A percentile compares a stretch with the other conserved stretches of the same genome.
Evolutionary conservation across 108 stramenopile genomes (phyloP).

Genomic region (Nitzschia palea): DNA sequence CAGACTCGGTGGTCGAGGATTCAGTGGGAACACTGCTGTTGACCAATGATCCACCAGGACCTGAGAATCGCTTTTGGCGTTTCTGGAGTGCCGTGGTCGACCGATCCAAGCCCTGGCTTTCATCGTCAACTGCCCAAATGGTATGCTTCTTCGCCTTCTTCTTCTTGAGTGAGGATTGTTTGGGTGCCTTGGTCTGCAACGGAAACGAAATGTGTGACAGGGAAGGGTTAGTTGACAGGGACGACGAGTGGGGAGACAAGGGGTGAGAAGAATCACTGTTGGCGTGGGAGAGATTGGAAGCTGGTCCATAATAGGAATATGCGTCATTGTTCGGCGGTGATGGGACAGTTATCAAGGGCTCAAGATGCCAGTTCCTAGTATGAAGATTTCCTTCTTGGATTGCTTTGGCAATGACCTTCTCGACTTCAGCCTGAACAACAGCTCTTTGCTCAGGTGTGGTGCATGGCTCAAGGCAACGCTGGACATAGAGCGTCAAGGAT

Average conservation of each 20-base stretch:
- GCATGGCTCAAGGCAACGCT: constrained; percentile 36
- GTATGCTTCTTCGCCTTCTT: constrained; percentile 17
- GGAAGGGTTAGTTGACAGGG: not conserved
- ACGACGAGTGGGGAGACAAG: not conserved
- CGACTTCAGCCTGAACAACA: constrained; percentile 29
- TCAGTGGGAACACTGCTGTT: constrained; percentile 3
- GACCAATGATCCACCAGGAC: constrained; percentile 52
- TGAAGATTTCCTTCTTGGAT: constrained; percentile 37
- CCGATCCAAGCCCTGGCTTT: constrained; percentile 42
- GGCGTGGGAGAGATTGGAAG: constrained; percentile 4
- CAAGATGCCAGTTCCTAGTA: constrained; percentile 37
- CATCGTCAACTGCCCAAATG: not conserved
- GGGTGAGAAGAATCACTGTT: not conserved
- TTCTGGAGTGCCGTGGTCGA: constrained; percentile 34
- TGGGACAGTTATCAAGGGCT: constrained; percentile 29
- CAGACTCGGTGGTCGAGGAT: constrained; percentile 18
- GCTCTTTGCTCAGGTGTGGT: constrained; percentile 18
- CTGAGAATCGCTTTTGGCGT: constrained; percentile 67
- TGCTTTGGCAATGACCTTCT: constrained; percentile 29
- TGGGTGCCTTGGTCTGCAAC: too few species aligned
- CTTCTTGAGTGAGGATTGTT: not conserved
- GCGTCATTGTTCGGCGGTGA: not conserved
- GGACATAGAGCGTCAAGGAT: constrained; percentile 33
- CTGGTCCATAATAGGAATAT: not conserved
- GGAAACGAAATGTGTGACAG: not conserved